Evolutionary conservation across 108 stramenopile species (phyloP).

Genomic region (Pseudonitzschia pungens): DNA sequence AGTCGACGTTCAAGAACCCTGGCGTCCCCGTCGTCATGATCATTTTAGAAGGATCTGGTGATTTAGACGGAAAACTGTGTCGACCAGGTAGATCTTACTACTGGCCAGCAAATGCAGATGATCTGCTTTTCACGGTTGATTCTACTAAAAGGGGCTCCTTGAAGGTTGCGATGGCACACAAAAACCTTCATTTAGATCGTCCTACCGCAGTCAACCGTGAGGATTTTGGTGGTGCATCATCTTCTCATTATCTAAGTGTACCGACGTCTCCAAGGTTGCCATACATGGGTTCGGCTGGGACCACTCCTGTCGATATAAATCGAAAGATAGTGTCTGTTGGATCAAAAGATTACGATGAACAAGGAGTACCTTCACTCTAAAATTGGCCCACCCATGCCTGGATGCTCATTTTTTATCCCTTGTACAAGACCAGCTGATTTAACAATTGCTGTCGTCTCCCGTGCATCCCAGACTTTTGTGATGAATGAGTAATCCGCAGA

Average conservation of each 20-base stretch:
- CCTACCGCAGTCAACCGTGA: slow-evolving; percentile 51
- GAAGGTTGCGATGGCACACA: slow-evolving; percentile 72
- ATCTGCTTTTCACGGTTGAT: slow-evolving; percentile 52
- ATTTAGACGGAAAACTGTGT: slow-evolving; percentile 60
- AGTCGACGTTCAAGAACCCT: slow-evolving; percentile 44
- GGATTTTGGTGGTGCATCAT: slow-evolving; percentile 27
- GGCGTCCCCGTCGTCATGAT: slow-evolving; percentile 64
- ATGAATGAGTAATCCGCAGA: too few relatives aligned
- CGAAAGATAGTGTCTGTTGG: background rate
- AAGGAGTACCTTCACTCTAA: background rate
- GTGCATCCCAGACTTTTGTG: too few relatives aligned
- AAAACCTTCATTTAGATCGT: slow-evolving; percentile 57
- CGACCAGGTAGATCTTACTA: slow-evolving; percentile 67
- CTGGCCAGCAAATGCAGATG: slow-evolving; percentile 51
- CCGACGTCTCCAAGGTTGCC: slow-evolving; percentile 42
- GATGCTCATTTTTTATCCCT: too few relatives aligned
- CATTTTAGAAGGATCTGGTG: slow-evolving; percentile 72
- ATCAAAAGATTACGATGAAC: background rate
- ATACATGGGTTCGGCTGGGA: slow-evolving; percentile 28
- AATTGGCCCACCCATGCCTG: background rate
- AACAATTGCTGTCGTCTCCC: too few relatives aligned
- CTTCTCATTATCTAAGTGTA: slow-evolving; percentile 22
- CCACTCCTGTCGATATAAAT: background rate
- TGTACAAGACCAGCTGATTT: too few relatives aligned
- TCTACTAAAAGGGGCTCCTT: slow-evolving; percentile 57